A percentile compares a stretch with the other conserved stretches of the same genome.
phyloP scores from a whole-genome alignment of 805 yeast species.

The Maudiozyma saulgeensis region DNA sequence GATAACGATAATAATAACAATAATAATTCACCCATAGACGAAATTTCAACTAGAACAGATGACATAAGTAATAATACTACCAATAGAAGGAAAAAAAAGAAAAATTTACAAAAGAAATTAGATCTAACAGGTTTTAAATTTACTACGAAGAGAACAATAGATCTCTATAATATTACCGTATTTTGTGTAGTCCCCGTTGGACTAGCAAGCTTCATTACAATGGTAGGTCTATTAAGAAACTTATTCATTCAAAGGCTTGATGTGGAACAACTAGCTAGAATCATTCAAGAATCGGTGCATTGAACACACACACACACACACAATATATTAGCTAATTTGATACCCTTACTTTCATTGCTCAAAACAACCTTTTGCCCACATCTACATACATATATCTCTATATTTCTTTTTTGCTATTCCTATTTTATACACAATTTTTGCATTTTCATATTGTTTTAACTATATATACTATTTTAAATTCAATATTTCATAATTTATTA shows the following conservation, averaged over 20 bases:
- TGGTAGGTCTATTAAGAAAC: constrained; percentile 73
- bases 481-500: too few species aligned
- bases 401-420: too few species aligned
- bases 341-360: too few species aligned
- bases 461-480: too few species aligned
- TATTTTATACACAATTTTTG: too few species aligned
- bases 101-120: constrained; percentile 22
- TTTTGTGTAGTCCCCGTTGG: constrained; percentile 99
- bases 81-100: constrained; percentile 1
- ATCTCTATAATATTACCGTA: constrained; percentile 79
- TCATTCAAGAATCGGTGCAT: constrained; percentile 5
- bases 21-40: too few species aligned
- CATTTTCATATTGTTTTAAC: too few species aligned
- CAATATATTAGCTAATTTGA: not conserved
- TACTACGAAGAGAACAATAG: constrained; percentile 51
- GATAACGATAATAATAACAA: not conserved
- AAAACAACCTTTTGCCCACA: too few species aligned
- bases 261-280: constrained; percentile 29
- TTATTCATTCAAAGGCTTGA: constrained; percentile 68
- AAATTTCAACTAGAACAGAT: too few species aligned
- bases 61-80: not conserved
- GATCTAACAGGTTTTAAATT: constrained; percentile 10
- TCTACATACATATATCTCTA: too few species aligned
- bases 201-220: constrained; percentile 82
- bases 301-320: not conserved